phyloP scores from a whole-genome alignment of 441 rosid species.

The Brassica hybrid region DNA sequence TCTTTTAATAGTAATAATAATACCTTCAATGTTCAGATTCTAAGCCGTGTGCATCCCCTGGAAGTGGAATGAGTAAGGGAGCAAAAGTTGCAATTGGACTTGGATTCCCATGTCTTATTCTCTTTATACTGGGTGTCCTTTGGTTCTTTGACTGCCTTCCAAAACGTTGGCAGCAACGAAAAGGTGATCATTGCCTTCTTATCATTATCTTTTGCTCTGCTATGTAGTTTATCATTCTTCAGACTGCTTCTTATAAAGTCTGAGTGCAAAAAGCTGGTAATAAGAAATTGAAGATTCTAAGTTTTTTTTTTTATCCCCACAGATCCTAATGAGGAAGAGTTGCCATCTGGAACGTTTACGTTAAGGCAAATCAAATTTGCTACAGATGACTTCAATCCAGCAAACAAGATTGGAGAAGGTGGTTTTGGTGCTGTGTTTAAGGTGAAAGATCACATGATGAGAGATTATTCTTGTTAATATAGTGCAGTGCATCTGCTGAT shows the following conservation, averaged over 20 bases:
- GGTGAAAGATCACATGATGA: neutral
- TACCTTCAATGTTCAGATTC: slow-evolving; percentile 47
- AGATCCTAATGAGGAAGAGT: slow-evolving; percentile 47
- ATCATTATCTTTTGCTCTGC: neutral
- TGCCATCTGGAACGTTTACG: slow-evolving; percentile 60
- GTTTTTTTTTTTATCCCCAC: slow-evolving; percentile 23
- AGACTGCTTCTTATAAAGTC: neutral
- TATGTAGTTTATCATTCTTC: neutral
- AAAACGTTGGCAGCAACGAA: slow-evolving; percentile 30
- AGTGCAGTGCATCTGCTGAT: slow-evolving; percentile 18
- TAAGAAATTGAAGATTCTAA: slow-evolving; percentile 16
- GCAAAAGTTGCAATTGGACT: slow-evolving; percentile 43
- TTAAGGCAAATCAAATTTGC: slow-evolving; percentile 56
- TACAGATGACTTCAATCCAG: too few species aligned
- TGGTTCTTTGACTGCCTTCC: slow-evolving; percentile 51
- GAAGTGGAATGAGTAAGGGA: slow-evolving; percentile 34
- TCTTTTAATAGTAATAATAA: slow-evolving; percentile 13
- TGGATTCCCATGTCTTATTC: slow-evolving; percentile 37
- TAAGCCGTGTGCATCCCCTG: slow-evolving; percentile 41
- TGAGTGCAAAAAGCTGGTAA: neutral
- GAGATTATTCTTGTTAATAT: slow-evolving; percentile 13
- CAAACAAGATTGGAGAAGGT: too few species aligned
- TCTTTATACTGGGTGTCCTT: slow-evolving; percentile 48
- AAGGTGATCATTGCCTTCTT: slow-evolving; percentile 44
- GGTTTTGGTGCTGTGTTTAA: too few species aligned